phyloP scores from a whole-genome alignment of 2,329 filamentous ascomycete species.

The Blastomyces percursus region DNA sequence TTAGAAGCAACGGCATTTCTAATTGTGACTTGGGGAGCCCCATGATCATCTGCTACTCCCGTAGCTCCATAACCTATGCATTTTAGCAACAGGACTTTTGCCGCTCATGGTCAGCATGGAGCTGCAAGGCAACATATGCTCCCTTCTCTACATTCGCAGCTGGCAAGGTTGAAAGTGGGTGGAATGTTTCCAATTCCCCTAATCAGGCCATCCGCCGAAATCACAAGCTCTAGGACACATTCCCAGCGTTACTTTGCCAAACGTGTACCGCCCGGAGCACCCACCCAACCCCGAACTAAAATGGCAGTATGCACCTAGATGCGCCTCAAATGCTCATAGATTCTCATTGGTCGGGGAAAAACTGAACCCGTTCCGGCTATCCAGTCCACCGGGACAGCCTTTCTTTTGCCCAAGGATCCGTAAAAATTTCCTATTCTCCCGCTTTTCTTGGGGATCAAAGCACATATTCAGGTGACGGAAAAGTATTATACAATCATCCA shows the following conservation, averaged over 20 bases:
- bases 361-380: neutral
- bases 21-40: neutral
- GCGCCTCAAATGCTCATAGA: neutral
- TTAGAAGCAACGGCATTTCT: neutral
- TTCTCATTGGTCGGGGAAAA: neutral
- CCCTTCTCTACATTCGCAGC: neutral
- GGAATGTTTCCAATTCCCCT: neutral
- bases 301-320: neutral
- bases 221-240: neutral
- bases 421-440: neutral
- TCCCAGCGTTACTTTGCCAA: neutral
- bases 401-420: neutral
- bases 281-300: neutral
- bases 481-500: neutral
- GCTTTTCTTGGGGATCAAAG: neutral
- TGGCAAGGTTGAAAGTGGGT: neutral
- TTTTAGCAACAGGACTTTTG: neutral
- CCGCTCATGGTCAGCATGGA: neutral
- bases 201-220: neutral
- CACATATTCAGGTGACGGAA: slow-evolving; percentile 1
- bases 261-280: neutral
- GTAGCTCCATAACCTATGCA: neutral
- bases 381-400: neutral
- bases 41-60: neutral
- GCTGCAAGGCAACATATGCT: neutral